Conservation (phyloP, 306 rosid genomes). For the Ochetophila trinervis region DNA sequence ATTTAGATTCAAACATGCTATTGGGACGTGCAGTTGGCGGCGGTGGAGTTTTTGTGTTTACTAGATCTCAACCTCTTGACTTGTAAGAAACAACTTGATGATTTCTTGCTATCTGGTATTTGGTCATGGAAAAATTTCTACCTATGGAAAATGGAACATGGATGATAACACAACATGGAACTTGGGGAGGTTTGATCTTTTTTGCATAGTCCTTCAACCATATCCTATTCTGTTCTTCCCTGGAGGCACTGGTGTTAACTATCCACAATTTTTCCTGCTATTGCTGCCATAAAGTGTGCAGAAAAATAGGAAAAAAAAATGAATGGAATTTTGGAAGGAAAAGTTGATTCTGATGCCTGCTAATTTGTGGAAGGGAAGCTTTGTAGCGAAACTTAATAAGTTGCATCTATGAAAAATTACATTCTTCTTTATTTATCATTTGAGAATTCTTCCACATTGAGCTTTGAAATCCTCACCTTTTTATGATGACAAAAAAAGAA, state of each 20-base stretch:
- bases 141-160: neutral
- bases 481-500: too few relatives aligned
- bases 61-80: constrained; percentile 67
- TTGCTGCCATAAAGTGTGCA: too few relatives aligned
- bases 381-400: too few relatives aligned
- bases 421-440: too few relatives aligned
- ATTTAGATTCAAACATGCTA: constrained; percentile 80
- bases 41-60: constrained; percentile 88
- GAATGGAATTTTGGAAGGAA: too few relatives aligned
- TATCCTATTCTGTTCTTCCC: neutral
- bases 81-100: constrained; percentile 20
- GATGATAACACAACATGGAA: neutral
- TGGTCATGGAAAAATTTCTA: constrained; percentile 1
- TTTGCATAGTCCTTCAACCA: neutral
- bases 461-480: too few relatives aligned
- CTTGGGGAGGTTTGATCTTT: neutral
- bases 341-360: too few relatives aligned
- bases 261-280: neutral
- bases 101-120: neutral
- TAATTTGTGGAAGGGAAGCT: too few relatives aligned
- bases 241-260: neutral
- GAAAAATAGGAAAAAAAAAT: too few relatives aligned
- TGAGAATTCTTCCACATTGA: too few relatives aligned
- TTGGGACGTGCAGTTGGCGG: constrained; percentile 96
- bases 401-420: too few relatives aligned